Evolutionary conservation across 306 rosid species (phyloP).

Genomic region (Carpinus viminea): DNA sequence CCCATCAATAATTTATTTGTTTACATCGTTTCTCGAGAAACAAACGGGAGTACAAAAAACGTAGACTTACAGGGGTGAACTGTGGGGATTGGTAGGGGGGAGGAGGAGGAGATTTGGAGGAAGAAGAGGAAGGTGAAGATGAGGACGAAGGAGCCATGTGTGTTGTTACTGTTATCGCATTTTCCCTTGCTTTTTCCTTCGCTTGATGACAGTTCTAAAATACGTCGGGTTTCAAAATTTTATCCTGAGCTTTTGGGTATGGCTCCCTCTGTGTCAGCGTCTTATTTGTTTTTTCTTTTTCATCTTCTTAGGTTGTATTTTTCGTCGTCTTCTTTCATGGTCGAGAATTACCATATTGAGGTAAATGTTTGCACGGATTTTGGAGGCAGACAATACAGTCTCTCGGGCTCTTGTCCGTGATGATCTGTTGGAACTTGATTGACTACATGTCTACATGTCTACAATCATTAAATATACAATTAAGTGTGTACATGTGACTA

Average conservation of each 20-base stretch:
- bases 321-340: slow-evolving; percentile 35
- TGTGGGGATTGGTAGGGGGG: slow-evolving; percentile 32
- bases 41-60: slow-evolving; percentile 5
- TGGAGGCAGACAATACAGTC: neutral
- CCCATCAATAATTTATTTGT: neutral
- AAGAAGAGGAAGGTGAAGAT: slow-evolving; percentile 29
- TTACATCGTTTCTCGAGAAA: neutral
- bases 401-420: neutral
- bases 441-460: too few species aligned
- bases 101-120: slow-evolving; percentile 41
- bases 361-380: neutral
- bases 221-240: neutral
- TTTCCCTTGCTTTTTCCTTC: slow-evolving; percentile 1
- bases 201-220: neutral
- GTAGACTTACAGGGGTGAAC: slow-evolving; percentile 44
- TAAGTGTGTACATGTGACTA: too few species aligned
- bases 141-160: slow-evolving; percentile 39
- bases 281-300: slow-evolving; percentile 7
- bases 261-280: neutral
- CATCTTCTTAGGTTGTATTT: slow-evolving; percentile 1
- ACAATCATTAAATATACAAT: neutral
- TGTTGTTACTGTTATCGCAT: neutral
- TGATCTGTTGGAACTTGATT: neutral
- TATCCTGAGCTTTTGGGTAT: neutral
- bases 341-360: neutral